Evolutionary conservation across 441 rosid genomes (phyloP).

Genomic region (Flueggea neowawraea): DNA sequence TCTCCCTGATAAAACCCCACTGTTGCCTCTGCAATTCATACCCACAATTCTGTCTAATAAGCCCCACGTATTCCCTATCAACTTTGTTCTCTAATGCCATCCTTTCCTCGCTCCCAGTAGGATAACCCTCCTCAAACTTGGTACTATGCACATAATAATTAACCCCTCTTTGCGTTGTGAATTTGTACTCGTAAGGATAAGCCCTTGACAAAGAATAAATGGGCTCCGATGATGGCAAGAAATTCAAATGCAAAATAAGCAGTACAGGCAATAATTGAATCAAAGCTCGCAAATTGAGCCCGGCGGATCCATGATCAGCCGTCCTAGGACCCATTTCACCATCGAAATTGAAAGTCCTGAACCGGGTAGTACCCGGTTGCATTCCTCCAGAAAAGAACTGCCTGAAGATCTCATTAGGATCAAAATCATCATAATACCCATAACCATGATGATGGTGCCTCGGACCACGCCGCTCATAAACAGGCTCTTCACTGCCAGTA

Average conservation of each 20-base stretch:
- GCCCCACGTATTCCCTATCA: conserved; percentile 67
- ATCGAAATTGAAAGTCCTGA: conserved; percentile 63
- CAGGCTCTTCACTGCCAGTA: conserved; percentile 78
- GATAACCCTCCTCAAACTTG: conserved; percentile 80
- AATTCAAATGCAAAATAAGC: conserved; percentile 62
- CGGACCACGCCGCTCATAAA: conserved; percentile 42
- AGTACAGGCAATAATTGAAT: conserved; percentile 79
- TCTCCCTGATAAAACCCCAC: conserved; percentile 90
- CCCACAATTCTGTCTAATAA: conserved; percentile 73
- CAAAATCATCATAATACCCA: conserved; percentile 80
- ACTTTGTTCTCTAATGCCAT: conserved; percentile 52
- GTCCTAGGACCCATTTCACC: conserved; percentile 52
- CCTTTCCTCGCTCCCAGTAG: conserved; percentile 40
- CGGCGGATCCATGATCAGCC: conserved; percentile 66
- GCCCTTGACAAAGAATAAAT: conserved; percentile 64
- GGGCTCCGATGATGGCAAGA: conserved; percentile 77
- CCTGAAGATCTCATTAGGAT: conserved; percentile 93
- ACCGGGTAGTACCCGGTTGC: conserved; percentile 74
- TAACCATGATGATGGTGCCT: conserved; percentile 30
- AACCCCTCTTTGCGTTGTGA: conserved; percentile 64
- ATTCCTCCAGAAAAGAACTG: conserved; percentile 89
- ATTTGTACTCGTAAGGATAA: conserved; percentile 70
- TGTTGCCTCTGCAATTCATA: conserved; percentile 82
- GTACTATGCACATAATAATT: conserved; percentile 75
- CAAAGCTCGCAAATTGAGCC: conserved; percentile 58